Conservation (phyloP, 306 rosid species). For the Pterocarpus santalinus region DNA sequence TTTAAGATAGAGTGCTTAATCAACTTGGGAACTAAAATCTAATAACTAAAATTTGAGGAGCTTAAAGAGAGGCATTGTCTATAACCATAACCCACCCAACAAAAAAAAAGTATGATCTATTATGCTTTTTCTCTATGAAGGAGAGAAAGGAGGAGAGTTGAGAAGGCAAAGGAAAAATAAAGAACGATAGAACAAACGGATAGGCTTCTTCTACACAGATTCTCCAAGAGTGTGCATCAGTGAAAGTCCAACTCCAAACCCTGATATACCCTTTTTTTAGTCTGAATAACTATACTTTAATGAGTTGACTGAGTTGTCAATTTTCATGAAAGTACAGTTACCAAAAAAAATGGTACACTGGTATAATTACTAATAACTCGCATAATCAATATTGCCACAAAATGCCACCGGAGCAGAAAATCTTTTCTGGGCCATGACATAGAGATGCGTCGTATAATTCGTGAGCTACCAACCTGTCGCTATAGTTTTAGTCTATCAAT, state of each 20-base stretch:
- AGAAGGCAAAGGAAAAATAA: not conserved
- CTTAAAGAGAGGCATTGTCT: no score
- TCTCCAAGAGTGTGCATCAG: not conserved
- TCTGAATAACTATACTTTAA: not conserved
- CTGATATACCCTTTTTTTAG: not conserved
- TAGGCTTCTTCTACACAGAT: not conserved
- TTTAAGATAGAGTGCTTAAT: no score
- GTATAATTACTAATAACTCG: not conserved
- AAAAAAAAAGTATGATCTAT: no score
- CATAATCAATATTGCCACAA: not conserved
- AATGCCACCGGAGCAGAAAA: not conserved
- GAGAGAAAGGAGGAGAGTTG: no score
- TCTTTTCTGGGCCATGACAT: not conserved
- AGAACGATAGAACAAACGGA: not conserved
- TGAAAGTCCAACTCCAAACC: not conserved
- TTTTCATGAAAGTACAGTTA: not conserved
- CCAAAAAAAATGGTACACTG: not conserved
- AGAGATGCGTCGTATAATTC: not conserved
- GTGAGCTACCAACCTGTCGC: not conserved
- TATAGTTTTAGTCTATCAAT: not conserved
- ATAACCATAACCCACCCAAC: no score
- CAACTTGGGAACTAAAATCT: no score
- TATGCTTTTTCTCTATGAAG: no score
- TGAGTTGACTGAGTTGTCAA: not conserved
- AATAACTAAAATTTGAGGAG: no score